Conservation (phyloP, 2,329 filamentous ascomycete species). For the Herpomyces periplanetae region DNA sequence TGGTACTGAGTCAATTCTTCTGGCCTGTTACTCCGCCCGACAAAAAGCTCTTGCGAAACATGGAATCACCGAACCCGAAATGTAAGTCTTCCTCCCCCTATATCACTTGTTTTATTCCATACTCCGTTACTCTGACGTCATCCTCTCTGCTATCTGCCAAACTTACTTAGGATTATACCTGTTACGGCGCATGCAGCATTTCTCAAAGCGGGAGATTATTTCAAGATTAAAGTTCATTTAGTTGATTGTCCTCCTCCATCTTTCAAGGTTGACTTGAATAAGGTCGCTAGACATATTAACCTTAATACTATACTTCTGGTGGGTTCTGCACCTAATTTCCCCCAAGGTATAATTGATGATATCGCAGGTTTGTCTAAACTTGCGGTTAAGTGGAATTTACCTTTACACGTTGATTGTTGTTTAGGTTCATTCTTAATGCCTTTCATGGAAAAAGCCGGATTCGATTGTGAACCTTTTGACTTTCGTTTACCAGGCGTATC, state of each 20-base stretch:
- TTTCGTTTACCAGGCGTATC: slow-evolving; percentile 81
- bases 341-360: slow-evolving; percentile 89
- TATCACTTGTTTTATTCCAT: slow-evolving; percentile 1
- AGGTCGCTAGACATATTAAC: slow-evolving; percentile 54
- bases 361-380: slow-evolving; percentile 50
- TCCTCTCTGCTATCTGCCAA: slow-evolving; percentile 4
- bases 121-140: too few species aligned
- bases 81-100: slow-evolving; percentile 15
- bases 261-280: slow-evolving; percentile 43
- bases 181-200: slow-evolving; percentile 86
- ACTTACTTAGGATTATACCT: slow-evolving; percentile 33
- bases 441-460: slow-evolving; percentile 67
- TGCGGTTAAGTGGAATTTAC: slow-evolving; percentile 35
- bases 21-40: slow-evolving; percentile 62
- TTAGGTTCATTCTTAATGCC: slow-evolving; percentile 79
- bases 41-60: slow-evolving; percentile 60
- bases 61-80: slow-evolving; percentile 65
- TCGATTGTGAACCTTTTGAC: slow-evolving; percentile 55
- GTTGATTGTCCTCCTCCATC: slow-evolving; percentile 48
- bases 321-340: slow-evolving; percentile 83
- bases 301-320: slow-evolving; percentile 74
- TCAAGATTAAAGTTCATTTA: slow-evolving; percentile 72
- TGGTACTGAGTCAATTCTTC: slow-evolving; percentile 80
- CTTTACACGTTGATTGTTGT: slow-evolving; percentile 88
- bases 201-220: slow-evolving; percentile 74